These are phyloP conservation scores for Alternaria atra DNA, from an alignment of 2,329 filamentous ascomycete genomes.

Conservation along the genomic window DNA sequence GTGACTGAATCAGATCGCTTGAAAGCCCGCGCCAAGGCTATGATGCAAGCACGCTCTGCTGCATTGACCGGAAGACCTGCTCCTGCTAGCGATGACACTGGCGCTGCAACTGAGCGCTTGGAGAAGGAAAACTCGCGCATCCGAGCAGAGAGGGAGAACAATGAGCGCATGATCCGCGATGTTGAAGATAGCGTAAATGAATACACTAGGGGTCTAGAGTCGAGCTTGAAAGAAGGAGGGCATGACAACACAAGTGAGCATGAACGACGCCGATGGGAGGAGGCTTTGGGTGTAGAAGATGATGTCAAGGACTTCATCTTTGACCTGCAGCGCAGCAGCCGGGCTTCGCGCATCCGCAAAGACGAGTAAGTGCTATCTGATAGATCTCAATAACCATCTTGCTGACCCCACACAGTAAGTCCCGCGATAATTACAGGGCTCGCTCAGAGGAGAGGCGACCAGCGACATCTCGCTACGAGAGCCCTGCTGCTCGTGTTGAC, in stretches of 20 bases:
- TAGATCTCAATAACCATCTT: not conserved
- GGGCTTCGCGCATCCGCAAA: conserved; percentile 73
- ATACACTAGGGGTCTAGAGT: conserved; percentile 84
- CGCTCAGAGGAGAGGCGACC: conserved; percentile 49
- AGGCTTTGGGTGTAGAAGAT: conserved; percentile 94
- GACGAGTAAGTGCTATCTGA: conserved; percentile 61
- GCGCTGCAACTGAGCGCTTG: conserved; percentile 81
- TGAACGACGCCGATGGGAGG: conserved; percentile 93
- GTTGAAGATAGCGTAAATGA: conserved; percentile 96
- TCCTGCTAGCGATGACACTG: conserved; percentile 74
- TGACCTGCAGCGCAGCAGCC: conserved; percentile 87
- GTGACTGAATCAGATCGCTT: conserved; percentile 94
- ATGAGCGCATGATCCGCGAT: conserved; percentile 95
- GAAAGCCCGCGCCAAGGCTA: conserved; percentile 93
- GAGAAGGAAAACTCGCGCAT: conserved; percentile 88
- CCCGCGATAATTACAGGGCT: conserved; percentile 47
- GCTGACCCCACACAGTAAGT: conserved; percentile 30
- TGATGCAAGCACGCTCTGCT: conserved; percentile 98
- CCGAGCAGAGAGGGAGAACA: conserved; percentile 86
- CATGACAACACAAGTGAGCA: conserved; percentile 83
- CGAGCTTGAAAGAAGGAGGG: conserved; percentile 82
- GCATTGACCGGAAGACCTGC: conserved; percentile 87
- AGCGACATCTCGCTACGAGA: conserved; percentile 59
- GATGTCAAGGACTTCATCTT: conserved; percentile 98
- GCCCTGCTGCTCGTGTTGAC: conserved; percentile 55